These are phyloP conservation scores for Clonostachys solani DNA, from an alignment of 2,329 filamentous ascomycete genomes.

Conservation along the genomic window DNA sequence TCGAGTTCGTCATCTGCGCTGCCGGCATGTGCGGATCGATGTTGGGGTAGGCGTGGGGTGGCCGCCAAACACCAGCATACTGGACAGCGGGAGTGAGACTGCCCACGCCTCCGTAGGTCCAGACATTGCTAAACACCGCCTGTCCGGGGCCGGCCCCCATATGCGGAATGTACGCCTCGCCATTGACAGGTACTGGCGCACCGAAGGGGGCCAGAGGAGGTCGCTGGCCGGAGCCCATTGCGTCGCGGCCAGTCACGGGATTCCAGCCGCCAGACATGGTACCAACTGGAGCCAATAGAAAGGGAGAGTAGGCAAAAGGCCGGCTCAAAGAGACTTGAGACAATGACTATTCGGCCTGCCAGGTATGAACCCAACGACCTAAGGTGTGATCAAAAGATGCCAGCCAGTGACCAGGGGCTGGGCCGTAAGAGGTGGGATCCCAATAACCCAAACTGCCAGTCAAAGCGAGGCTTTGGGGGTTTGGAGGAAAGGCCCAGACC, in stretches of 20 bases:
- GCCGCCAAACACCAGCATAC: conserved; percentile 28
- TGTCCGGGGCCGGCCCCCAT: conserved; percentile 22
- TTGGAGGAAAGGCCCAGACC: too few relatives aligned
- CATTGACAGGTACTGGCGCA: conserved; percentile 22
- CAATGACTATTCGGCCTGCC: conserved; percentile 19
- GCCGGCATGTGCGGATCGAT: conserved; percentile 43
- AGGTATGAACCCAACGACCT: conserved; percentile 25
- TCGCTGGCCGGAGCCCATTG: conserved; percentile 17
- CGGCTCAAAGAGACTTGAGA: conserved; percentile 1
- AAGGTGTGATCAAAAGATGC: conserved; percentile 19
- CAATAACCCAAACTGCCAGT: conserved; percentile 7
- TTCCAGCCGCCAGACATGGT: conserved; percentile 34
- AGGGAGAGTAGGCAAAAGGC: not conserved
- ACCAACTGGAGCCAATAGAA: not conserved
- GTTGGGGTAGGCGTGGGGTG: conserved; percentile 33
- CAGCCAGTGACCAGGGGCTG: conserved; percentile 27
- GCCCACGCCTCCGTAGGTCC: conserved; percentile 12
- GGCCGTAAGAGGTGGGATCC: conserved; percentile 20
- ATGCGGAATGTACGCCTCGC: conserved; percentile 31
- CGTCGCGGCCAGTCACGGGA: conserved; percentile 30
- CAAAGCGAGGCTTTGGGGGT: too few relatives aligned
- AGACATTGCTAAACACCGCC: not conserved
- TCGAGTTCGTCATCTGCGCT: conserved; percentile 50
- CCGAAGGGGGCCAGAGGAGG: conserved; percentile 26
- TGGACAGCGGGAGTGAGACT: conserved; percentile 11